Evolutionary conservation across 306 rosid species (phyloP).

Genomic region (Ziziphus jujuba): DNA sequence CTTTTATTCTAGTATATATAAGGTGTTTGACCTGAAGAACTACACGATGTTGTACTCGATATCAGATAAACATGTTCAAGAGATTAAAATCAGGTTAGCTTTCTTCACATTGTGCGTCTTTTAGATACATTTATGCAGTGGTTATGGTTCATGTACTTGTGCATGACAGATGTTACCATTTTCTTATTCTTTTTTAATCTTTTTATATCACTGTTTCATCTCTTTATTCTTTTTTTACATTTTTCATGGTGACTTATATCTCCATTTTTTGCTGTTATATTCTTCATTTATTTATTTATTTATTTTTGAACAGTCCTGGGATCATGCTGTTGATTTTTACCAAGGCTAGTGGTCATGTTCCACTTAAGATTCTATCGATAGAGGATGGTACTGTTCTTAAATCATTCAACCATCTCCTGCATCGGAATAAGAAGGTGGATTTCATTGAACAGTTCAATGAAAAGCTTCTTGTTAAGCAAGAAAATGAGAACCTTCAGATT

Average conservation of each 20-base stretch:
- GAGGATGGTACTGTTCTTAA: constrained; percentile 96
- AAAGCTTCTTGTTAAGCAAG: constrained; percentile 97
- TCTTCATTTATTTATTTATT: constrained; percentile 13
- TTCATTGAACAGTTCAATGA: constrained; percentile 97
- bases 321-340: constrained; percentile 81
- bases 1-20: constrained; percentile 64
- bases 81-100: constrained; percentile 84
- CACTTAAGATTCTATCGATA: constrained; percentile 84
- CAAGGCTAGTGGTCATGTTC: constrained; percentile 76
- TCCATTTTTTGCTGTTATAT: neutral
- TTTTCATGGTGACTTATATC: neutral
- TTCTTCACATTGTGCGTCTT: neutral
- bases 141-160: neutral
- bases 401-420: constrained; percentile 81
- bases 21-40: constrained; percentile 91
- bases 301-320: constrained; percentile 63
- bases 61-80: constrained; percentile 81
- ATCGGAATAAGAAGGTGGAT: constrained; percentile 89
- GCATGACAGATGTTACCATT: constrained; percentile 2
- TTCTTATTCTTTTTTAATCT: neutral
- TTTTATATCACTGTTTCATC: neutral
- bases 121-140: constrained; percentile 9
- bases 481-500: constrained; percentile 93
- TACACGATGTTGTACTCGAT: constrained; percentile 87
- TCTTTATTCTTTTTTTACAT: neutral